Base-by-base conservation (phyloP, 495 filamentous ascomycete genomes). In the Aspergillus ellipticus region DNA sequence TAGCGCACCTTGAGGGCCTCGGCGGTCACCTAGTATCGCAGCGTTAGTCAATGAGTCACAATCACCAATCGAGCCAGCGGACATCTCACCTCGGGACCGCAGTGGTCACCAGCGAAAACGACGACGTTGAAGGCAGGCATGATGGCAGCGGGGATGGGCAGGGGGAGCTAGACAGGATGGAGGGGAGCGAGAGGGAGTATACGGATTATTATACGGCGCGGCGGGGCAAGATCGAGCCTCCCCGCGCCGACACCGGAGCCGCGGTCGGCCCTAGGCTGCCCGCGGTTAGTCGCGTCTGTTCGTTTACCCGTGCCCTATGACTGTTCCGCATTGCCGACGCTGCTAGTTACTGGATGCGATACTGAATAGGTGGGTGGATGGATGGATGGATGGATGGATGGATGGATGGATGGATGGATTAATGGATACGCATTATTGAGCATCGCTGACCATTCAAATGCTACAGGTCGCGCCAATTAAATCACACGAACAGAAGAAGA, bases 61-160 rank as follows among this genome's bases (percentile, higher is more conserved):
- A 28, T 28, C 26, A 45, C 43, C 26, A 21, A 49, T 53, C 42
- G 49, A 51, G 19, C 16, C 16, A 37, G 19, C 10, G 42, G 21
- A 37, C 16, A 16, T 24, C 80, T 57, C 69, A 94, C 94, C 85
- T 98, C 94, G 11, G 94, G 94, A 69, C 94, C 94, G 65, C 89
- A 91, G 74, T 96, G 90, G 73, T 98, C 94, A 67, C 94, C 94
- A 63, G 74, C 85, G 67, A 92, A 90, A 43, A 91, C 88, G 61
- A 85, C 82, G 53, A 85, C 72, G 43, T 83, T 83, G 58, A 68
- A 84, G 9, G 79, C 61, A 60, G 77, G 55, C 78, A 81, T 81
- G 50, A 29, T 69, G 61, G 61, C 35, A 24, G 48, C 29, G n/a
- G 55, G 53, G 61, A 60, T 49, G 42, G 4, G 20, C 26, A 60